Base-by-base conservation (phyloP, 2,329 filamentous ascomycete species). In the Fusarium mangiferae region DNA sequence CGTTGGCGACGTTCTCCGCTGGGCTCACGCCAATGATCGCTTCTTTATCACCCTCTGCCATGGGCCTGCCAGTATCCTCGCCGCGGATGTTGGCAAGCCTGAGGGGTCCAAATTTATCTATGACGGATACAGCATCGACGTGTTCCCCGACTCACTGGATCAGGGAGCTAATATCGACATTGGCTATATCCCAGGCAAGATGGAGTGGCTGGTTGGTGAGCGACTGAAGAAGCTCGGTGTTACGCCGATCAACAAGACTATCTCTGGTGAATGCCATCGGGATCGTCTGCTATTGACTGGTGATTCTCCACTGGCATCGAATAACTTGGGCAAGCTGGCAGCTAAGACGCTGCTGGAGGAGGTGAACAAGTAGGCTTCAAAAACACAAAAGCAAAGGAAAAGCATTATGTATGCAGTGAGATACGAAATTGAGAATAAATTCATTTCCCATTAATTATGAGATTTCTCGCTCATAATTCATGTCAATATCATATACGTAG, bases 171-270 rank as follows among this genome's bases (percentile, higher is more conserved):
- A 64, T 3, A 64, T 64, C 1, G 61, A 64, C 22, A 64, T 64
- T 30, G 61, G 61, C 6, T 64, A 64, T 7, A 62, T 64, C 2
- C 61, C 61, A 2, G 61, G 61, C 13, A 64, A 64, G 56, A 64
- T 64, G 61, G 61, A 64, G 2, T 64, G 61, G 61, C 2, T 64
- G 10, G 61, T 64, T 0, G 61, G 61, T 0, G 61, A 64, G 7
- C 1, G 36, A 2, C 61, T 64, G 0, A 62, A 26, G 24, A 64
- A 51, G 36, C 61, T 64, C 3, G 61, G 61, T 0, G 44, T 64
- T 0, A 64, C 28, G 2, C 61, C 44, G 0, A 42, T 64, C 1
- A 64, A 64, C 7, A 62, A 64, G 24, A 45, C 44, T 1, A 64
- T 64, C 3, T 48, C 61, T 20, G 61, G 61, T 1, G 61, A 64